Percentiles rank a stretch among this genome's conserved stretches.
Evolutionary conservation across 768 basidiomycete genomes (phyloP).

Genomic region (Mycena chlorophos): DNA sequence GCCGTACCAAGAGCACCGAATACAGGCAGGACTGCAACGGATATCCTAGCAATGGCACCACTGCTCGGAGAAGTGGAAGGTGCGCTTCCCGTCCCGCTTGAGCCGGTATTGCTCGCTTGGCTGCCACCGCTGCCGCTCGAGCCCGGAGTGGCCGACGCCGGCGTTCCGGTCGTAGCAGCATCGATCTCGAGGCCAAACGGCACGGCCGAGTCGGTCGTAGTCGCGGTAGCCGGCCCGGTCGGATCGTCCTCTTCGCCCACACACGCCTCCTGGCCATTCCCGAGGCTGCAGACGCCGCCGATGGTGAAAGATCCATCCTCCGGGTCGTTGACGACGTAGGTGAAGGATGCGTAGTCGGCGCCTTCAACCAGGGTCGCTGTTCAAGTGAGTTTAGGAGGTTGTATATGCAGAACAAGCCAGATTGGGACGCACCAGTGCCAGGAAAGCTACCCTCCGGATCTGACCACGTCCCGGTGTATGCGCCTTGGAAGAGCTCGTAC

Average conservation of each 20-base stretch:
- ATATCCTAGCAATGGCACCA: neutral
- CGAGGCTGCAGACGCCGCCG: slow-evolving; percentile 12
- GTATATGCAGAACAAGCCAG: neutral
- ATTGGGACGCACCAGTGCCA: slow-evolving; percentile 20
- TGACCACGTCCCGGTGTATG: slow-evolving; percentile 17
- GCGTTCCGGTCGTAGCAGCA: neutral
- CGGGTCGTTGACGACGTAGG: slow-evolving; percentile 28
- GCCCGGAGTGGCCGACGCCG: neutral
- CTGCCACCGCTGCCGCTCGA: neutral
- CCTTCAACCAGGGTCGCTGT: slow-evolving; percentile 49
- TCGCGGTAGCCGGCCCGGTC: neutral
- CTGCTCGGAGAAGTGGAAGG: neutral
- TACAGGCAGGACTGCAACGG: neutral
- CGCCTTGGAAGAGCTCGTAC: slow-evolving; percentile 17
- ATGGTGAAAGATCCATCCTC: slow-evolving; percentile 27
- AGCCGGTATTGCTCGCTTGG: neutral
- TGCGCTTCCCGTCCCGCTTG: neutral
- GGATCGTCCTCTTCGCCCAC: slow-evolving; percentile 15
- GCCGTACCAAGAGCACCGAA: neutral
- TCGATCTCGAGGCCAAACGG: slow-evolving; percentile 31
- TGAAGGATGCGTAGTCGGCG: slow-evolving; percentile 38
- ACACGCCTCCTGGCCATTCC: slow-evolving; percentile 24
- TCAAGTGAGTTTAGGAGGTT: neutral
- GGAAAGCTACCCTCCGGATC: slow-evolving; percentile 20
- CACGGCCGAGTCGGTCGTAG: slow-evolving; percentile 25